Percentiles rank a stretch among this genome's conserved stretches.
phyloP scores from a whole-genome alignment of 371 early-diverging fungal species.

The Umbelopsis sp. region DNA sequence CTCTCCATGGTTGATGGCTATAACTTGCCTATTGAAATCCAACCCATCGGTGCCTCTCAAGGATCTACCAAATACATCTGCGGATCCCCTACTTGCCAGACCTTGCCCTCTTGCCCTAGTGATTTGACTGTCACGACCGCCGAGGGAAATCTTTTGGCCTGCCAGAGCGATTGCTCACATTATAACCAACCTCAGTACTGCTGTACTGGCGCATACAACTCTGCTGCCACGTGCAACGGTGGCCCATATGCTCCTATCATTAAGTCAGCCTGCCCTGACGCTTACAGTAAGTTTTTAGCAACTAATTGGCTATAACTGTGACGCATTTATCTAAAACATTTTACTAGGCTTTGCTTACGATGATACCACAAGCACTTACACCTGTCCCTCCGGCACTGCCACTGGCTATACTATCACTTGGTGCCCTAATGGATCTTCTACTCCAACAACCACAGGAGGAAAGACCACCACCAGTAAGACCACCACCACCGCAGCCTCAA shows the following conservation, averaged over 20 bases:
- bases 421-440: slow-evolving; percentile 22
- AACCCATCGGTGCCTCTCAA: slow-evolving; percentile 22
- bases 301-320: background rate
- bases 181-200: slow-evolving; percentile 34
- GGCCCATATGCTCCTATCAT: slow-evolving; percentile 33
- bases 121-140: slow-evolving; percentile 25
- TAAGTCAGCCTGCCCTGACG: slow-evolving; percentile 38
- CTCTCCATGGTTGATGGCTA: slow-evolving; percentile 43
- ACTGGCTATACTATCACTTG: slow-evolving; percentile 34
- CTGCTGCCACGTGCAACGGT: slow-evolving; percentile 30
- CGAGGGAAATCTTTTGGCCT: slow-evolving; percentile 27
- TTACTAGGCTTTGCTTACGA: slow-evolving; percentile 23
- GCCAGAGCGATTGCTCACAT: slow-evolving; percentile 39
- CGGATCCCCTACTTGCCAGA: slow-evolving; percentile 28
- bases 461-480: background rate
- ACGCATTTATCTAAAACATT: background rate
- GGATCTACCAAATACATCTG: slow-evolving; percentile 30
- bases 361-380: slow-evolving; percentile 34
- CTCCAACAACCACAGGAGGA: background rate
- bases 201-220: slow-evolving; percentile 34
- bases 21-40: slow-evolving; percentile 29
- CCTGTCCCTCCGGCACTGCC: slow-evolving; percentile 22
- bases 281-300: slow-evolving; percentile 30
- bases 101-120: slow-evolving; percentile 25
- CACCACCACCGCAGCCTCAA: background rate